phyloP scores from a whole-genome alignment of 2,329 filamentous ascomycete species.

The Trichoderma sp. region DNA sequence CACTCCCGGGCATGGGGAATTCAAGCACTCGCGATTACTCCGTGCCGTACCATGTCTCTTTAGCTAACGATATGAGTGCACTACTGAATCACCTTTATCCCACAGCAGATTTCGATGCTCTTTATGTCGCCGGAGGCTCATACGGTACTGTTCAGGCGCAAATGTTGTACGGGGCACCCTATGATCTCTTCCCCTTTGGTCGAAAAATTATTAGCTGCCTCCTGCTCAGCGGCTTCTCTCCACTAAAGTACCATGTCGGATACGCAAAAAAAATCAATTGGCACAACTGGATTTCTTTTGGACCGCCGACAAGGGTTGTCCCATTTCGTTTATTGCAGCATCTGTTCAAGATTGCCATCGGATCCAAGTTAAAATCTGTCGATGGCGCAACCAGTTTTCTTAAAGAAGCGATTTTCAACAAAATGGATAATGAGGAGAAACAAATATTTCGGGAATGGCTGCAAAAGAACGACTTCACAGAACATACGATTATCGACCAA shows the following conservation, averaged over 20 bases:
- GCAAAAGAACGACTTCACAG: slow-evolving; percentile 7
- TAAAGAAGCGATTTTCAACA: slow-evolving; percentile 13
- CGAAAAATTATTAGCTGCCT: neutral
- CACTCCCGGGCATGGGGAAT: neutral
- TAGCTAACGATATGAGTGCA: neutral
- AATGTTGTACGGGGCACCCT: slow-evolving; percentile 26
- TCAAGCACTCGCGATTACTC: neutral
- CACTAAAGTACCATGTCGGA: slow-evolving; percentile 21
- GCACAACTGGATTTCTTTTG: slow-evolving; percentile 23
- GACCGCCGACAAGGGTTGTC: slow-evolving; percentile 17
- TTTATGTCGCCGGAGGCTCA: slow-evolving; percentile 25
- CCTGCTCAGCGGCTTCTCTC: slow-evolving; percentile 24
- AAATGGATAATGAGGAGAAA: slow-evolving; percentile 22
- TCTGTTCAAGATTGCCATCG: slow-evolving; percentile 14
- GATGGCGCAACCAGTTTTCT: slow-evolving; percentile 22
- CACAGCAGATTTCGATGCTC: slow-evolving; percentile 12
- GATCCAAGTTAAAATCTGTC: neutral
- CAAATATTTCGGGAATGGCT: slow-evolving; percentile 11
- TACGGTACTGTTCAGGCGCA: slow-evolving; percentile 26
- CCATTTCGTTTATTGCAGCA: slow-evolving; percentile 21
- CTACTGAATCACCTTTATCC: slow-evolving; percentile 5
- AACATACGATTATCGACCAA: slow-evolving; percentile 8
- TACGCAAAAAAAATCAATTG: slow-evolving; percentile 23
- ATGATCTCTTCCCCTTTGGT: slow-evolving; percentile 22
- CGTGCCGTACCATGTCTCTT: neutral